Evolutionary conservation across 2,329 filamentous ascomycete species (phyloP).

Genomic region (Talaromyces verruculosus): DNA sequence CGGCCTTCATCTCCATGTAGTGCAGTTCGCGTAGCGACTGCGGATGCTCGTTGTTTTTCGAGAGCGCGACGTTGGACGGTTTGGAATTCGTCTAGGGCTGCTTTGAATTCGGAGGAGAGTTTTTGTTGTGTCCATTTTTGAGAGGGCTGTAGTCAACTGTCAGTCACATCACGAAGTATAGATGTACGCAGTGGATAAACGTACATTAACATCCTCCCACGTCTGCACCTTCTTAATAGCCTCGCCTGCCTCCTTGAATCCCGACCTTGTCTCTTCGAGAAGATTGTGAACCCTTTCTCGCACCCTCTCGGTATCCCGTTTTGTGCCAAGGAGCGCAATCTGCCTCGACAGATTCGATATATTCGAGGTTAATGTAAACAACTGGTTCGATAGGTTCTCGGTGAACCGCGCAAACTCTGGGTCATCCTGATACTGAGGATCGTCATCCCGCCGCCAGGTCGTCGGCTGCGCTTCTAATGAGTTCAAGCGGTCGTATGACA

Average conservation of each 20-base stretch:
- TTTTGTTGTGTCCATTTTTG: slow-evolving; percentile 98
- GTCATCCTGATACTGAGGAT: slow-evolving; percentile 80
- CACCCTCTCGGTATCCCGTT: slow-evolving; percentile 85
- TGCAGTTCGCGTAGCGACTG: slow-evolving; percentile 77
- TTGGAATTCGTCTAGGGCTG: slow-evolving; percentile 87
- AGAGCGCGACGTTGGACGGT: slow-evolving; percentile 83
- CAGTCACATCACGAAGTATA: background rate
- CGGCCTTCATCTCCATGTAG: slow-evolving; percentile 61
- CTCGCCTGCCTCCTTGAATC: slow-evolving; percentile 90
- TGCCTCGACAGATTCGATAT: slow-evolving; percentile 82
- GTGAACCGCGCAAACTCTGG: slow-evolving; percentile 86
- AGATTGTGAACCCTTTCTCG: slow-evolving; percentile 86
- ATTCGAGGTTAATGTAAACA: slow-evolving; percentile 86
- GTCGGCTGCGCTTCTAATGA: slow-evolving; percentile 78
- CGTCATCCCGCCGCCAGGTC: slow-evolving; percentile 65
- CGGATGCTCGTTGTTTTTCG: slow-evolving; percentile 87
- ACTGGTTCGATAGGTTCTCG: slow-evolving; percentile 77
- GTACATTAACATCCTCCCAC: slow-evolving; percentile 79
- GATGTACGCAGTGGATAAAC: slow-evolving; percentile 28
- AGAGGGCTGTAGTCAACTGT: slow-evolving; percentile 63
- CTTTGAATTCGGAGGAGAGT: slow-evolving; percentile 87
- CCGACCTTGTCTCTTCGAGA: slow-evolving; percentile 78
- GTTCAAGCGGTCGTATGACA: slow-evolving; percentile 90
- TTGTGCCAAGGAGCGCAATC: slow-evolving; percentile 81
- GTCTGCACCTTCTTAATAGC: slow-evolving; percentile 87